These are phyloP conservation scores for Alternaria triticimaculans DNA, from an alignment of 2,329 filamentous ascomycete species.

Conservation along the genomic window DNA sequence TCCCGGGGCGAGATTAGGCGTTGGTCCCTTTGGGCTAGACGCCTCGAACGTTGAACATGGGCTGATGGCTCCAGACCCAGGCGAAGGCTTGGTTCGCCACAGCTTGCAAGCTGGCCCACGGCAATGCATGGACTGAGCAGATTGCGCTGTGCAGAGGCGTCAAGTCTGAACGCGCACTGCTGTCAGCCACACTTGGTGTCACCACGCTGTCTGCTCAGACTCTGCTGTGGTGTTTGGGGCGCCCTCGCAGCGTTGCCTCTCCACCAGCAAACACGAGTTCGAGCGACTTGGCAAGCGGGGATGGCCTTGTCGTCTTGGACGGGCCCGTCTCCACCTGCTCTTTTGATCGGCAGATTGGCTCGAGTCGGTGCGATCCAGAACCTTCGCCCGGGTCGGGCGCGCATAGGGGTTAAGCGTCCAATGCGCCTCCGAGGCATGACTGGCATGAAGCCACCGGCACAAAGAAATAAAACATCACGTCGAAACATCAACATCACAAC, in stretches of 20 bases:
- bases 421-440: background rate
- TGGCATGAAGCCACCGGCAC: background rate
- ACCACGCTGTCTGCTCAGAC: background rate
- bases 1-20: constrained; percentile 22
- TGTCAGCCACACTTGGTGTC: background rate
- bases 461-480: background rate
- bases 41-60: constrained; percentile 9
- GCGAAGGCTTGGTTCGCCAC: constrained; percentile 5
- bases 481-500: background rate
- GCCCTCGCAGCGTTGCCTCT: background rate
- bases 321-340: background rate
- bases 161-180: background rate
- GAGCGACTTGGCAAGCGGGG: constrained; percentile 11
- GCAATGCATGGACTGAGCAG: background rate
- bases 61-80: background rate
- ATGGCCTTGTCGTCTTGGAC: constrained; percentile 8
- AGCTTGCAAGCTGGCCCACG: background rate
- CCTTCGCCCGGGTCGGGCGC: background rate
- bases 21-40: constrained; percentile 18
- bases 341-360: background rate
- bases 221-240: background rate
- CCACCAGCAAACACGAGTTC: constrained; percentile 1
- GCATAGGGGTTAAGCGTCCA: background rate
- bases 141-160: background rate
- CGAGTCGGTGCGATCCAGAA: constrained; percentile 2